phyloP scores from a whole-genome alignment of 495 filamentous ascomycete genomes.

The Tuber melanosporum region DNA sequence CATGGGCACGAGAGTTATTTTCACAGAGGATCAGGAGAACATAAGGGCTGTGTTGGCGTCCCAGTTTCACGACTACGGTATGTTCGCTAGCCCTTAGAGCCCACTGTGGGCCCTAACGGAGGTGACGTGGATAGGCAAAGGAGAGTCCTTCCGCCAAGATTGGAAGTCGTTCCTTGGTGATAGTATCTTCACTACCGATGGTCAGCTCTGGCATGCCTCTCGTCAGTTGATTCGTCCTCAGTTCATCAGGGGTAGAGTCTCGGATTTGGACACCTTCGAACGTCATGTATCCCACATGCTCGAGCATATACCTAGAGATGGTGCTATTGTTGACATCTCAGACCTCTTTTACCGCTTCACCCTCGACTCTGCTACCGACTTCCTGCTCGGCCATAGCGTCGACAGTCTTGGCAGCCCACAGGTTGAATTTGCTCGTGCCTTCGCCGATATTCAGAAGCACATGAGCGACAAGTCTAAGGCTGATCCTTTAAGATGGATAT shows the following conservation, averaged over 20 bases:
- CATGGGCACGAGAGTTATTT: conserved; percentile 53
- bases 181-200: conserved; percentile 74
- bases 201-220: conserved; percentile 63
- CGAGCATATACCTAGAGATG: conserved; percentile 53
- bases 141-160: conserved; percentile 59
- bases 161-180: conserved; percentile 72
- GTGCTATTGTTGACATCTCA: conserved; percentile 57
- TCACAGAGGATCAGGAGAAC: conserved; percentile 61
- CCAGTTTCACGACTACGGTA: conserved; percentile 61
- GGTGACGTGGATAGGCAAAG: conserved; percentile 66
- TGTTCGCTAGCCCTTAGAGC: background rate
- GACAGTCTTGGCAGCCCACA: conserved; percentile 58
- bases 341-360: conserved; percentile 74
- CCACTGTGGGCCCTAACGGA: conserved; percentile 4
- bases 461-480: conserved; percentile 56
- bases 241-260: conserved; percentile 73
- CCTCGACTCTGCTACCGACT: conserved; percentile 76
- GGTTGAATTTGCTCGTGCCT: conserved; percentile 62
- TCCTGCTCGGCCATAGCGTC: conserved; percentile 71
- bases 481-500: conserved; percentile 45
- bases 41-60: conserved; percentile 73
- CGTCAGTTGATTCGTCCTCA: conserved; percentile 69
- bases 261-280: conserved; percentile 75
- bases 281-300: conserved; percentile 62
- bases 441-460: conserved; percentile 63